Evolutionary conservation across 2,329 filamentous ascomycete species (phyloP).

Genomic region (Myriosclerotinia scirpicola): DNA sequence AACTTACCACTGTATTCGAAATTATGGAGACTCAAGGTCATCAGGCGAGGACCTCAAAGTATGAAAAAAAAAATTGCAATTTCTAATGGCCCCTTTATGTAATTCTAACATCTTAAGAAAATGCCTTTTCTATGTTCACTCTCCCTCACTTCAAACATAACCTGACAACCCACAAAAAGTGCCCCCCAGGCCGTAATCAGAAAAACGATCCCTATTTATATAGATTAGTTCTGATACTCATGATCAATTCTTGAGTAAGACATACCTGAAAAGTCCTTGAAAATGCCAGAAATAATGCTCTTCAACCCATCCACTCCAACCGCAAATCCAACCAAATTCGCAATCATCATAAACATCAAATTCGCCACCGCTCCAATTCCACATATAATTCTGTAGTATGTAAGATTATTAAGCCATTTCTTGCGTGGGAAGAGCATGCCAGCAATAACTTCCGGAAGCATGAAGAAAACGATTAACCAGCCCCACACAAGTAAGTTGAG

Average conservation of each 20-base stretch:
- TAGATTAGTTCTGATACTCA: slow-evolving; percentile 32
- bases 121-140: slow-evolving; percentile 80
- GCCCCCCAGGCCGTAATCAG: slow-evolving; percentile 67
- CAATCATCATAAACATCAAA: slow-evolving; percentile 91
- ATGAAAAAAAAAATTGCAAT: background rate
- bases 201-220: slow-evolving; percentile 63
- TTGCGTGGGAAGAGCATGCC: slow-evolving; percentile 67
- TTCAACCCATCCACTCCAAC: slow-evolving; percentile 85
- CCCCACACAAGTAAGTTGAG: slow-evolving; percentile 90
- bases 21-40: no score
- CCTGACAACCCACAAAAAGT: slow-evolving; percentile 80
- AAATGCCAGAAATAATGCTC: slow-evolving; percentile 71
- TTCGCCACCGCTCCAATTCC: slow-evolving; percentile 80
- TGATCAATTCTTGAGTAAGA: slow-evolving; percentile 18
- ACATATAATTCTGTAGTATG: slow-evolving; percentile 75
- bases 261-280: slow-evolving; percentile 70
- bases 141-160: slow-evolving; percentile 97
- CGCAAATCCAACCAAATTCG: slow-evolving; percentile 93
- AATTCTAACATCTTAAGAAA: slow-evolving; percentile 71
- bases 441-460: slow-evolving; percentile 81
- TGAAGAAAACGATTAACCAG: slow-evolving; percentile 93
- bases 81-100: background rate
- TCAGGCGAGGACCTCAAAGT: background rate
- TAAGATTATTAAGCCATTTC: slow-evolving; percentile 67
- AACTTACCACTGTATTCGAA: background rate